Evolutionary conservation across 345 rosid genomes (phyloP), one percentile per base, ranked within the genome.

Genomic region (Balakata baccata): DNA sequence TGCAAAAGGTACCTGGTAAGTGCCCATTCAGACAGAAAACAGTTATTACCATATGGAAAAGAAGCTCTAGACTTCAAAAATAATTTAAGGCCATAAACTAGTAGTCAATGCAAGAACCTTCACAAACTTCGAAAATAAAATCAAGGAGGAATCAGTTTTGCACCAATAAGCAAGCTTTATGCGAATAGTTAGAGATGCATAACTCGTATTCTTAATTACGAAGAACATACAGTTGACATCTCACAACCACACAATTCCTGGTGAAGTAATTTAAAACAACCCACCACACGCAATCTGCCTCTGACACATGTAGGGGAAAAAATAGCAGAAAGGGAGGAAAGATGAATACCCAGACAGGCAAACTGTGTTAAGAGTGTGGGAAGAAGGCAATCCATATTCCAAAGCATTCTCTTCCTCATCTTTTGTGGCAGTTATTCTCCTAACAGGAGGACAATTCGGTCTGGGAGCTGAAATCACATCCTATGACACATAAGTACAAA

Each of bases 311-410:
- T 23, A 41, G 25, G 59, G 16, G 41, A 34, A 37, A 20, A 41
- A 12, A 3, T 17, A 20, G 22, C 2, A 74, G 46, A 18, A 39
- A 43, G 73, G 11, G 1, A 16, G 17, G 39, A 64, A 39, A 49
- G 41, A 56, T 62, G 60, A 67, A 72, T 91, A 95, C 99, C 99
- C 99, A 6, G 97, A 78, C 76, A 91, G 81, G 82, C 99, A 95
- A 77, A 93, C 91, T 0, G 99, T 95, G 81, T 95, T 95, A 13
- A 95, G 89, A 74, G 94, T 93, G 76, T 95, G 99, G 43, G 99
- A 95, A 81, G 99, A 95, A 81, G 99, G 98, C 86, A 95, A 81
- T 69, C 99, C 99, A 84, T 91, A 91, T 80, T 95, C 99, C 91
- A 93, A 63, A 18, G 99, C 97, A 83, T 95, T 91, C 0, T 95